Evolutionary conservation across 129 eudicot species (phyloP), one percentile per base, ranked within the genome.

Genomic region (Apium graveolens): DNA sequence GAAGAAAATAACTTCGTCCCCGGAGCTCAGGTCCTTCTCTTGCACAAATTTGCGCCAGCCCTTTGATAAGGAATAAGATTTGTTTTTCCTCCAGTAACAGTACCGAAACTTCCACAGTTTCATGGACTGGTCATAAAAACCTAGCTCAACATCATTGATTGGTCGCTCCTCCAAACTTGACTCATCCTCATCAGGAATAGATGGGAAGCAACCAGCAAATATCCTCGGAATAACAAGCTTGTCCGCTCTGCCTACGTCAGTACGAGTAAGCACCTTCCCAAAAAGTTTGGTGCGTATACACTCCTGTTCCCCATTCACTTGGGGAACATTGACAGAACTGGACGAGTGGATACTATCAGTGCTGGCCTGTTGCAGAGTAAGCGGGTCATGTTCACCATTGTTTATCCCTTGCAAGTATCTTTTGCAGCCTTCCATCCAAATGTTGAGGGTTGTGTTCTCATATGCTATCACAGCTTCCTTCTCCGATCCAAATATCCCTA

Each of bases 1-100:
- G 35, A 83, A 87, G 80, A 94, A 95, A 34, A 75, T 70, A 26
- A 95, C 74, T 62, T 65, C 85, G 78, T 95, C 98, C 13, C 71
- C 85, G 5, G 29, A 3, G 10, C 2, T 16, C 12, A 87, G 80
- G 0, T 75, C 44, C 79, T 85, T 87, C 60, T 85, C 88, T 80
- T 82, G 75, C 21, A 87, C 85, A 63, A 87, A 87, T 17, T 86
- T 78, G 74, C 85, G 78, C 91, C 91, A 87, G 7, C 91, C 91
- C 55, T 75, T 85, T 9, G 91, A 84, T 45, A 86, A 70, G 24
- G 83, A 84, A 27, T 86, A 86, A 53, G 86, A 83, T 31, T 78
- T 84, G 46, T 83, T 87, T 20, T 84, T 87, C 49, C 80, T 87
- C 88, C 88, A 87, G 71, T 84, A 87, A 35, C 86, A 84, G 79